Evolutionary conservation across 139 green algal genomes (phyloP).

Genomic region (Haematococcus lacustris): DNA sequence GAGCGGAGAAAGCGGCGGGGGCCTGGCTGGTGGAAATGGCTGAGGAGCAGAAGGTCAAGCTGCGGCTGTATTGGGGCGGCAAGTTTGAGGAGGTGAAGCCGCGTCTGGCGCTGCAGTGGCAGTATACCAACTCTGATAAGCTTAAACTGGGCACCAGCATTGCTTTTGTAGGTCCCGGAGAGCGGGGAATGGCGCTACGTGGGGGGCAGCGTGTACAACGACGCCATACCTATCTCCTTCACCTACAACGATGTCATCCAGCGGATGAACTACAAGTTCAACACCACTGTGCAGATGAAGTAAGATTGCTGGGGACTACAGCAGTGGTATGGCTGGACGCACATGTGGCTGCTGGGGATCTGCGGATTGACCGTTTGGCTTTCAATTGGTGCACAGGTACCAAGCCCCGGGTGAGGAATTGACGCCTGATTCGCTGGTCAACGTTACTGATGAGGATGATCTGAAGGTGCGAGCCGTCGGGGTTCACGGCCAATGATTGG

Average conservation of each 20-base stretch:
- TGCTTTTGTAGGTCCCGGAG: constrained; percentile 3
- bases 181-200: constrained; percentile 21
- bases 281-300: constrained; percentile 32
- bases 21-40: too few relatives aligned
- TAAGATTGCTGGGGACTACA: not conserved
- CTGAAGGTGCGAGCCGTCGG: constrained; percentile 38
- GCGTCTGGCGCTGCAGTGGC: not conserved
- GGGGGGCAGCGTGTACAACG: constrained; percentile 37
- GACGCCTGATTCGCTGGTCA: constrained; percentile 59
- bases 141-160: too few relatives aligned
- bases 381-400: constrained; percentile 9
- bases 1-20: too few relatives aligned
- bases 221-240: constrained; percentile 12
- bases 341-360: not conserved
- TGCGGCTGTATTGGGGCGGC: too few relatives aligned
- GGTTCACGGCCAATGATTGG: not conserved
- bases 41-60: too few relatives aligned
- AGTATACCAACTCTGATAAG: too few relatives aligned
- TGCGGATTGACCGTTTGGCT: not conserved
- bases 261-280: constrained; percentile 33
- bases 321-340: not conserved
- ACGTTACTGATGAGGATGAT: constrained; percentile 65
- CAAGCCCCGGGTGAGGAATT: constrained; percentile 55
- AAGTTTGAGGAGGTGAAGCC: too few relatives aligned
- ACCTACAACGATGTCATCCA: constrained; percentile 18